Conservation (phyloP, 1,284 basidiomycete species). For the Porogramme epimiltina region DNA sequence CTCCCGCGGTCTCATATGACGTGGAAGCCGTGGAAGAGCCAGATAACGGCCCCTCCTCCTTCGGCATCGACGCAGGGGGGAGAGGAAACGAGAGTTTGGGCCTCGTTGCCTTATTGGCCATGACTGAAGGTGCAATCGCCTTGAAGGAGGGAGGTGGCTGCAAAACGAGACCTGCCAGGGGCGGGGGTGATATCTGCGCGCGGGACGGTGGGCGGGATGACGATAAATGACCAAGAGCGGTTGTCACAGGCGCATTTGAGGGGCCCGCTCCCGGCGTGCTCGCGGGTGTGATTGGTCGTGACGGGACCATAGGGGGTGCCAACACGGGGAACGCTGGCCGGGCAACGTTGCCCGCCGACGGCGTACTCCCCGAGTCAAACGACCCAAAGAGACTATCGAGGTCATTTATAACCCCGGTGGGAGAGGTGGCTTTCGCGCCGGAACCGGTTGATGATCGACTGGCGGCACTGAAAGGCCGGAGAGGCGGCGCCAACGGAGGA, state of each 20-base stretch:
- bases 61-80: conserved; percentile 37
- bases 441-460: neutral
- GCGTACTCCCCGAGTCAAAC: neutral
- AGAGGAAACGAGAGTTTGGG: conserved; percentile 18
- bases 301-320: conserved; percentile 8
- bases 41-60: conserved; percentile 26
- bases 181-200: conserved; percentile 9
- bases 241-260: neutral
- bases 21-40: conserved; percentile 17
- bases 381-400: conserved; percentile 7
- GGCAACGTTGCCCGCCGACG: neutral
- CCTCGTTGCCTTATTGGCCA: neutral
- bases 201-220: conserved; percentile 17
- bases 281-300: conserved; percentile 16
- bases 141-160: conserved; percentile 22
- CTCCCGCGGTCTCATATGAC: conserved; percentile 17
- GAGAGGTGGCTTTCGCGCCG: neutral
- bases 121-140: conserved; percentile 2
- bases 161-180: conserved; percentile 16
- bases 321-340: conserved; percentile 1
- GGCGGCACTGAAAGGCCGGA: conserved; percentile 12
- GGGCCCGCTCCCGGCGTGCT: conserved; percentile 7
- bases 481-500: conserved; percentile 1
- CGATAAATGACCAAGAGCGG: neutral
- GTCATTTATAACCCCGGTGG: neutral